Conservation (phyloP, 139 green algal genomes). For the Pseudopediastrum boryanum region DNA sequence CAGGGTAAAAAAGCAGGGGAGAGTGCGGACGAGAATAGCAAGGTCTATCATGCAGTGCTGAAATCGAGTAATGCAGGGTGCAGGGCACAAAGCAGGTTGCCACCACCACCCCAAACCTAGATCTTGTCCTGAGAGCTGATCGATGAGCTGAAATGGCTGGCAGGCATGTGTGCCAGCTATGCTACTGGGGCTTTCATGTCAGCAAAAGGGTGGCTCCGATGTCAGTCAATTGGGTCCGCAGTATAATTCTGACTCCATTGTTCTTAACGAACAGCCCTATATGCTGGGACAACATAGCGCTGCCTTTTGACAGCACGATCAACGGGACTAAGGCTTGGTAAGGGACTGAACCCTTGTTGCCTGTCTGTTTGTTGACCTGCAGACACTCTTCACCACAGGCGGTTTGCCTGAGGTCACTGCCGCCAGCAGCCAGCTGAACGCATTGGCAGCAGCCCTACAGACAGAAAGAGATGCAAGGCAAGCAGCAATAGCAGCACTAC, state of each 20-base stretch:
- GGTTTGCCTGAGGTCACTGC: conserved; percentile 18
- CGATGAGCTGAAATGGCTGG: too few relatives aligned
- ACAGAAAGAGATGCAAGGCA: conserved; percentile 32
- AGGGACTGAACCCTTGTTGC: background rate
- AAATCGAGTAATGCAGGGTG: too few relatives aligned
- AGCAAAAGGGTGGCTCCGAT: background rate
- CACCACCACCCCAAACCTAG: too few relatives aligned
- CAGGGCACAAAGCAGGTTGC: too few relatives aligned
- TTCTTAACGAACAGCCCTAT: background rate
- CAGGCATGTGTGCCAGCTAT: too few relatives aligned
- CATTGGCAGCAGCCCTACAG: conserved; percentile 22
- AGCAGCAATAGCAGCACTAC: conserved; percentile 39
- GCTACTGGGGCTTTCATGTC: background rate
- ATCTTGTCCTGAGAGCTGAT: too few relatives aligned
- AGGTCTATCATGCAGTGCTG: too few relatives aligned
- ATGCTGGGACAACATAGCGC: background rate
- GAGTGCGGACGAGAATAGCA: too few relatives aligned
- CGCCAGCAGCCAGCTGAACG: conserved; percentile 15
- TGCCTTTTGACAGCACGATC: background rate
- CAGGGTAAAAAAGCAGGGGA: too few relatives aligned
- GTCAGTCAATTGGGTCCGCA: conserved; percentile 8
- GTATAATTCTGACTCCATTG: background rate
- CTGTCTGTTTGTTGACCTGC: background rate
- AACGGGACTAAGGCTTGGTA: background rate
- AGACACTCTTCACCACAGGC: conserved; percentile 30